phyloP scores from a whole-genome alignment of 2,329 filamentous ascomycete species.

The Cladosporium sp. region DNA sequence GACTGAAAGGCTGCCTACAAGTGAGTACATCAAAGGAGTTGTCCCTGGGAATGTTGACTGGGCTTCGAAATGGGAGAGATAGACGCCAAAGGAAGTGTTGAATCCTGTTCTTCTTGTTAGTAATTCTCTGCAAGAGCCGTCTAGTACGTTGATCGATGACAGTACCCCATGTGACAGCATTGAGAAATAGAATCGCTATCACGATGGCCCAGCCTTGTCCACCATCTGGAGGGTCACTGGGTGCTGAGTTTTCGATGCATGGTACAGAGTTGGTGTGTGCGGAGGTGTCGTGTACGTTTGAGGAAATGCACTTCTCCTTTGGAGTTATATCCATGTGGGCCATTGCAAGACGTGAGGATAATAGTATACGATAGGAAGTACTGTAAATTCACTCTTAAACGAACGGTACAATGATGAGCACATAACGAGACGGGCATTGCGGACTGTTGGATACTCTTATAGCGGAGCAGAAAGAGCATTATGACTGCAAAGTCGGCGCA shows the following conservation, averaged over 20 bases:
- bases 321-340: background rate
- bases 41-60: constrained; percentile 33
- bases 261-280: background rate
- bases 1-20: constrained; percentile 39
- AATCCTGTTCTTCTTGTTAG: constrained; percentile 9
- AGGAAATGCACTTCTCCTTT: background rate
- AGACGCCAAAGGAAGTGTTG: constrained; percentile 37
- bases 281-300: background rate
- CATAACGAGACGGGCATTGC: too few relatives aligned
- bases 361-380: background rate
- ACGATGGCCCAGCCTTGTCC: constrained; percentile 37
- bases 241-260: background rate
- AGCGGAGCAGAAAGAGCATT: background rate
- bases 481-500: background rate
- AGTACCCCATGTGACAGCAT: constrained; percentile 32
- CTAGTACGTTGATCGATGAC: constrained; percentile 2
- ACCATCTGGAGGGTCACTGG: constrained; percentile 27
- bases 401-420: too few relatives aligned
- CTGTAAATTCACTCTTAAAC: too few relatives aligned
- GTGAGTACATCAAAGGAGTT: constrained; percentile 35
- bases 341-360: background rate
- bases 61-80: constrained; percentile 39
- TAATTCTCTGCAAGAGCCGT: background rate
- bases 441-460: background rate
- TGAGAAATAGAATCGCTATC: constrained; percentile 25